Base-by-base conservation (phyloP, 257 asterid genomes). In the Solanum ahanhuiri region DNA sequence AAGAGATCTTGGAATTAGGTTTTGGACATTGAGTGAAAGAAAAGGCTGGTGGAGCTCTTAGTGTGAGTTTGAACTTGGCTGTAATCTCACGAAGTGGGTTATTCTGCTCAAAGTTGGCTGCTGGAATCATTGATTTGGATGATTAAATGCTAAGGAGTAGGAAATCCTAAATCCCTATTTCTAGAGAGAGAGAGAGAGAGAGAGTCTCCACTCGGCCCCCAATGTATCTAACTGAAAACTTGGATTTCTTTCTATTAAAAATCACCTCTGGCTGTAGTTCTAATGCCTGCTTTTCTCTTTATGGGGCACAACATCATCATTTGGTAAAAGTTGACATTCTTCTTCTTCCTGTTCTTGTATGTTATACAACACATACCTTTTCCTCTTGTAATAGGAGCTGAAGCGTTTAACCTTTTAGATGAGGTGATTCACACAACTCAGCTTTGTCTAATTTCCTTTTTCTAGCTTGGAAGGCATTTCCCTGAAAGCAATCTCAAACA, bases 381-480 rank as follows among this genome's bases (percentile, higher is more conserved):
- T 35, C 31, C 28, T 11, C 30, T 72, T 72, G 17, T 72, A 72
- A 35, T 72, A 9, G 81, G 51, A 72, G 51, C 37, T 35, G 81
- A 72, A 72, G 51, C 31, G 10, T n/a, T 75, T 39, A 39, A 45
- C 64, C 84, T 48, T 79, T 81, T 81, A 17, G 43, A 81, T 81
- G 84, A 81, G 67, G 67, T 48, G 84, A 81, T 81, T 67, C 82
- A 9, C 14, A 15, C 48, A 60, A 64, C 25, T 67, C 54, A 54
- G 25, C 45, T 60, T 83, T 33, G 20, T 54, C 54, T 12, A 34
- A n/a, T 58, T 34, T 87, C 10, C 39, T 12, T 15, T 85, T 85
- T 89, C 34, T 95, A 96, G 99, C 90, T 87, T 89, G 43, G 98
- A 93, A 85, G 92, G 97, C 58, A 90, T 95, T 71, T 93, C 99